These are phyloP conservation scores for Dillenia turbinata DNA, from an alignment of 164 flowering plant genomes.

Conservation along the genomic window DNA sequence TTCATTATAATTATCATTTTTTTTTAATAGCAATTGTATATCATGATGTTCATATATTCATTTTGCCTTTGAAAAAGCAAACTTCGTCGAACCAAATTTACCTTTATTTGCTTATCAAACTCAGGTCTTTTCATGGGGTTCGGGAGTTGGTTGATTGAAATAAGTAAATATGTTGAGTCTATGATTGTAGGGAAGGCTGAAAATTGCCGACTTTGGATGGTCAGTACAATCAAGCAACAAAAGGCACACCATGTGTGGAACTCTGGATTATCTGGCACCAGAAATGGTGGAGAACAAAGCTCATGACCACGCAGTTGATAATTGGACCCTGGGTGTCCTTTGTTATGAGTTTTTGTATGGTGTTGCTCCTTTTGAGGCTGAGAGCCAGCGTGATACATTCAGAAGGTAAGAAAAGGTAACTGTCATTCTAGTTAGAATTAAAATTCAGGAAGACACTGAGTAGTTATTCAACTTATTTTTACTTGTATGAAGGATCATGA, in stretches of 20 bases:
- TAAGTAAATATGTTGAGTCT: background rate
- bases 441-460: background rate
- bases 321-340: constrained; percentile 91
- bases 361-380: constrained; percentile 90
- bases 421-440: background rate
- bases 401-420: constrained; percentile 39
- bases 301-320: constrained; percentile 87
- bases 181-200: constrained; percentile 65
- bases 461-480: background rate
- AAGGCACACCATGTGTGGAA: constrained; percentile 92
- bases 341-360: constrained; percentile 95
- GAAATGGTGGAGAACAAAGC: constrained; percentile 91
- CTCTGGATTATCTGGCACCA: constrained; percentile 90
- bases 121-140: no score
- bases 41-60: no score
- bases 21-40: no score
- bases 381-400: constrained; percentile 69
- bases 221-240: constrained; percentile 81
- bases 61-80: no score
- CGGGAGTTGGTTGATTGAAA: no score
- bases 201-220: constrained; percentile 99
- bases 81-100: no score
- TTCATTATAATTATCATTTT: no score
- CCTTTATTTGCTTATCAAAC: no score
- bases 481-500: constrained; percentile 55